Evolutionary conservation across 495 filamentous ascomycete species (phyloP).

Genomic region (Coniosporium apollinis): DNA sequence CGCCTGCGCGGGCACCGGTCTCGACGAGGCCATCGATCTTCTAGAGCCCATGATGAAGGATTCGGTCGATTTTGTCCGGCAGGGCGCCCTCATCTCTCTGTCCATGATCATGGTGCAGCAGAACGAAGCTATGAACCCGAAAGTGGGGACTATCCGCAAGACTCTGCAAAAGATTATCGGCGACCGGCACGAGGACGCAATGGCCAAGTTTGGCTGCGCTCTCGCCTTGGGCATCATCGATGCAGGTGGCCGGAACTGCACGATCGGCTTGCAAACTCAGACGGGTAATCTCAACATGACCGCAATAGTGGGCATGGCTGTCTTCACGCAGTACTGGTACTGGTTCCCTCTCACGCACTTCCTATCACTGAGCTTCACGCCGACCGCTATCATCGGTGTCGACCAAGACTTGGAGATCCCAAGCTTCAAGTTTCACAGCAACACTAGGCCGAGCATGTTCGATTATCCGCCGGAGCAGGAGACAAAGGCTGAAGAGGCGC

Average conservation of each 20-base stretch:
- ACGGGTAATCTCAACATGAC: slow-evolving; percentile 97
- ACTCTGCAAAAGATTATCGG: slow-evolving; percentile 62
- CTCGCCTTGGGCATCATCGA: slow-evolving; percentile 94
- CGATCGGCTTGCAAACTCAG: slow-evolving; percentile 91
- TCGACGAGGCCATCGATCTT: slow-evolving; percentile 93
- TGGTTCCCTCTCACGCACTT: slow-evolving; percentile 99
- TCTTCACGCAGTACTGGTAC: slow-evolving; percentile 99
- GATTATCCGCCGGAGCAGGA: slow-evolving; percentile 96
- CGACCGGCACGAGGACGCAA: slow-evolving; percentile 95
- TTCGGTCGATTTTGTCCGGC: slow-evolving; percentile 93
- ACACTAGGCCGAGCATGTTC: slow-evolving; percentile 85
- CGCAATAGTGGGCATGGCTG: slow-evolving; percentile 90
- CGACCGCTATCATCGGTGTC: slow-evolving; percentile 85
- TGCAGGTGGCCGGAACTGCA: slow-evolving; percentile 95
- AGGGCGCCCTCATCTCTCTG: slow-evolving; percentile 87
- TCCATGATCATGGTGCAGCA: slow-evolving; percentile 98
- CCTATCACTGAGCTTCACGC: slow-evolving; percentile 80
- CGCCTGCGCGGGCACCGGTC: slow-evolving; percentile 87
- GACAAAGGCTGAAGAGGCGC: slow-evolving; percentile 81
- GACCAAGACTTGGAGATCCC: slow-evolving; percentile 88
- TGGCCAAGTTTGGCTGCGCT: slow-evolving; percentile 96
- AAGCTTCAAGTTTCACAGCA: slow-evolving; percentile 91
- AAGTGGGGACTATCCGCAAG: slow-evolving; percentile 46
- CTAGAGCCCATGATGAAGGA: slow-evolving; percentile 99
- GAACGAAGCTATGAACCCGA: slow-evolving; percentile 57